phyloP scores from a whole-genome alignment of 805 yeast species.

The Yamadazyma sp. region DNA sequence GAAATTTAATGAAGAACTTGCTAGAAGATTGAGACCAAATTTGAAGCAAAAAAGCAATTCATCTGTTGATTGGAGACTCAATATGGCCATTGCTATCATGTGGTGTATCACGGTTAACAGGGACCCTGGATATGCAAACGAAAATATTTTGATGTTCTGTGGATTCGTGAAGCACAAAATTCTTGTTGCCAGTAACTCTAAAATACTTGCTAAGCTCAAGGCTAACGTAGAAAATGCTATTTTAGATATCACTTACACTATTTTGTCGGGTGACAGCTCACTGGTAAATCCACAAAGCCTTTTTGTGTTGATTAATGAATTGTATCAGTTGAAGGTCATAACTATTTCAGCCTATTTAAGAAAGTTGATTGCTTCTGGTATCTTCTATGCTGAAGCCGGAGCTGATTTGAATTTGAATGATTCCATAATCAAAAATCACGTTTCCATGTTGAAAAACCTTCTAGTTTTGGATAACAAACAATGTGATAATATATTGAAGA shows the following conservation, averaged over 20 bases:
- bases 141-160: slow-evolving; percentile 39
- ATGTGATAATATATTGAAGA: slow-evolving; percentile 53
- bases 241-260: slow-evolving; percentile 37
- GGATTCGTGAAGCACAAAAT: slow-evolving; percentile 45
- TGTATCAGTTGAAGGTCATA: slow-evolving; percentile 51
- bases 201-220: slow-evolving; percentile 27
- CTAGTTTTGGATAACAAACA: slow-evolving; percentile 57
- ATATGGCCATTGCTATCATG: slow-evolving; percentile 33
- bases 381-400: slow-evolving; percentile 54
- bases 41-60: slow-evolving; percentile 6
- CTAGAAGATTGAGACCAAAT: slow-evolving; percentile 26
- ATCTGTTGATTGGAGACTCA: slow-evolving; percentile 29
- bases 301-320: slow-evolving; percentile 51
- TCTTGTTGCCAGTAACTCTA: slow-evolving; percentile 20
- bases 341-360: slow-evolving; percentile 69
- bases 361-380: slow-evolving; percentile 81
- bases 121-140: slow-evolving; percentile 28
- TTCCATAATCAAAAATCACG: slow-evolving; percentile 42
- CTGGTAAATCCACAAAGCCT: slow-evolving; percentile 27
- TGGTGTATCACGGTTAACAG: slow-evolving; percentile 45
- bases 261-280: slow-evolving; percentile 23
- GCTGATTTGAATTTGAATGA: slow-evolving; percentile 6
- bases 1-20: slow-evolving; percentile 29
- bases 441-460: slow-evolving; percentile 55
- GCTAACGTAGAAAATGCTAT: slow-evolving; percentile 47